Percentiles rank a stretch among this genome's conserved stretches.
Evolutionary conservation across 2,329 filamentous ascomycete species (phyloP).

Genomic region (Chaetomium sp.): DNA sequence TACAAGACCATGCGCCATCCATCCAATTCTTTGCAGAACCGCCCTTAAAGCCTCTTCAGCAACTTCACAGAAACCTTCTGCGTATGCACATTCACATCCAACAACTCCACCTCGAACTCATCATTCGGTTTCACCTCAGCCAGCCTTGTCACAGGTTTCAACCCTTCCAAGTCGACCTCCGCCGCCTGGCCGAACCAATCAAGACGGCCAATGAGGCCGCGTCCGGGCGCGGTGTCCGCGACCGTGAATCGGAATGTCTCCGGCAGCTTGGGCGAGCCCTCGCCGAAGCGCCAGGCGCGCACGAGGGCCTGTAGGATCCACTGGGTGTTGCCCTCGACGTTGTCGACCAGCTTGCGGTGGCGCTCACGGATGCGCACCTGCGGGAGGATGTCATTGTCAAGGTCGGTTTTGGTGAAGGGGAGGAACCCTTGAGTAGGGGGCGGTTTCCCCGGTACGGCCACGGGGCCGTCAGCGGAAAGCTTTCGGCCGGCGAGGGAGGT

Average conservation of each 20-base stretch:
- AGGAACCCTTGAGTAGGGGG: slow-evolving; percentile 28
- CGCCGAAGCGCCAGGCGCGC: slow-evolving; percentile 51
- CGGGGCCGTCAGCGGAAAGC: neutral
- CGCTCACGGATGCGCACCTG: slow-evolving; percentile 48
- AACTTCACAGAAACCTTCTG: slow-evolving; percentile 42
- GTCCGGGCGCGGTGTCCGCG: slow-evolving; percentile 27
- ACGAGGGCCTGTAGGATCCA: slow-evolving; percentile 56
- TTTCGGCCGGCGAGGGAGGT: slow-evolving; percentile 26
- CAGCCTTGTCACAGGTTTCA: slow-evolving; percentile 34
- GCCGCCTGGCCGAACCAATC: slow-evolving; percentile 46
- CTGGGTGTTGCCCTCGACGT: slow-evolving; percentile 37
- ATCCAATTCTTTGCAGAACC: neutral
- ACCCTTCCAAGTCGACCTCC: slow-evolving; percentile 32
- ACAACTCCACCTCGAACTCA: slow-evolving; percentile 49
- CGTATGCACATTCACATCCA: slow-evolving; percentile 46
- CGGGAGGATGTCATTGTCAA: slow-evolving; percentile 41
- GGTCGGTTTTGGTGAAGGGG: slow-evolving; percentile 38
- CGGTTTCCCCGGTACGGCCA: neutral
- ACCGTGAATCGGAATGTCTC: slow-evolving; percentile 46
- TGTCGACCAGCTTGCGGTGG: slow-evolving; percentile 39
- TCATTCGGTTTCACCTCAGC: slow-evolving; percentile 44
- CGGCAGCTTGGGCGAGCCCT: slow-evolving; percentile 30
- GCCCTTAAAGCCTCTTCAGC: slow-evolving; percentile 27
- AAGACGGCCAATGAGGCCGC: slow-evolving; percentile 36
- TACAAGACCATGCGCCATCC: too few relatives aligned